These are phyloP conservation scores for Ammopiptanthus mongolicus DNA, from an alignment of 306 rosid species.

Conservation along the genomic window DNA sequence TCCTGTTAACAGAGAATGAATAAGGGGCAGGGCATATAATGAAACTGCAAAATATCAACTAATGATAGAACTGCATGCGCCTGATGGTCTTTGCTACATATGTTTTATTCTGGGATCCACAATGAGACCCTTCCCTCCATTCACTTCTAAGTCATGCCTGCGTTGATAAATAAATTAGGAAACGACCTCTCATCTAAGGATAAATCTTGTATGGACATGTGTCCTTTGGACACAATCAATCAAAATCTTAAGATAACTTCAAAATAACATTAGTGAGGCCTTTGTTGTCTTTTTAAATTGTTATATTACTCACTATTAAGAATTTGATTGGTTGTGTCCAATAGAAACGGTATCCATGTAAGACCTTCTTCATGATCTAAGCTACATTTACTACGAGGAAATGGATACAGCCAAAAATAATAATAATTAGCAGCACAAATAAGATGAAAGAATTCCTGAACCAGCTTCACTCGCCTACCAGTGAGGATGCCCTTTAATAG, in stretches of 20 bases:
- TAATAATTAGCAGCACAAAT: not conserved
- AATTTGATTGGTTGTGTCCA: too few species aligned
- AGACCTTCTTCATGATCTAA: too few species aligned
- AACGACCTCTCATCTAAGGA: too few species aligned
- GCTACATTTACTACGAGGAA: not conserved
- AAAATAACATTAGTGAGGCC: too few species aligned
- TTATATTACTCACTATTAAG: too few species aligned
- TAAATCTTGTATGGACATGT: too few species aligned
- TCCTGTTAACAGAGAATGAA: slow-evolving; percentile 17
- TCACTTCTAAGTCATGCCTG: slow-evolving; percentile 91
- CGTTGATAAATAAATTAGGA: slow-evolving; percentile 16
- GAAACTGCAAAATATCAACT: slow-evolving; percentile 11
- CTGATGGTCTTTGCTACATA: slow-evolving; percentile 70
- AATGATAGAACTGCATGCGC: not conserved
- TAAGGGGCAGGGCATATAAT: slow-evolving; percentile 12
- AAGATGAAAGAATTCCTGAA: not conserved
- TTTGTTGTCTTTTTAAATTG: too few species aligned
- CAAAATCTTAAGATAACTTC: too few species aligned
- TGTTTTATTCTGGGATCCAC: slow-evolving; percentile 81
- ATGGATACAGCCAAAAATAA: not conserved
- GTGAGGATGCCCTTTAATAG: not conserved
- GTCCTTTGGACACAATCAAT: too few species aligned
- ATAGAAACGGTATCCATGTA: too few species aligned
- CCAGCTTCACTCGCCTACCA: not conserved
- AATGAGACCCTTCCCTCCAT: slow-evolving; percentile 86